Evolutionary conservation across 257 asterid species (phyloP).

Genomic region (Cinchona pubescens): DNA sequence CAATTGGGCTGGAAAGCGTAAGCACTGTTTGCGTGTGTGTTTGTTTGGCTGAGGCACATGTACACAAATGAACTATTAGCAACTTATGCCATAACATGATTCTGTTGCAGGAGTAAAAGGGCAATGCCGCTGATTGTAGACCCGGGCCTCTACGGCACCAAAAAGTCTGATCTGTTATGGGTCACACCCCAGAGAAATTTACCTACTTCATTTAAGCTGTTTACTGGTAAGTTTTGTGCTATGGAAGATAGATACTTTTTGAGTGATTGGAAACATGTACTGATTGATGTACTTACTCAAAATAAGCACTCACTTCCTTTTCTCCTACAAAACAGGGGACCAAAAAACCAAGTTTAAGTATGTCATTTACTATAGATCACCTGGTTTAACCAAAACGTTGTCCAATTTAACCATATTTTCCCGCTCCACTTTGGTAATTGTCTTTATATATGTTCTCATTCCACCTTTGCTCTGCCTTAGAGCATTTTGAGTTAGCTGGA

Average conservation of each 20-base stretch:
- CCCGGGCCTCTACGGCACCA: conserved; percentile 47
- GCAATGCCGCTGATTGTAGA: conserved; percentile 52
- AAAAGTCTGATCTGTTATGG: conserved; percentile 41
- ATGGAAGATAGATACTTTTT: neutral
- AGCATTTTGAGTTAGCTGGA: neutral
- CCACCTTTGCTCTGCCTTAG: neutral
- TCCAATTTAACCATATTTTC: neutral
- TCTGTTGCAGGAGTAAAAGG: conserved; percentile 35
- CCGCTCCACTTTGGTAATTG: neutral
- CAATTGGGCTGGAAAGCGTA: conserved; percentile 52
- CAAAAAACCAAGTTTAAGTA: too few relatives aligned
- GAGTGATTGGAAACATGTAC: neutral
- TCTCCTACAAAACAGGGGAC: neutral
- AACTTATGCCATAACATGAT: neutral
- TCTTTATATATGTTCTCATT: neutral
- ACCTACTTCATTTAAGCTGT: conserved; percentile 59
- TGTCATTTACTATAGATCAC: neutral
- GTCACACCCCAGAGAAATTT: conserved; percentile 37
- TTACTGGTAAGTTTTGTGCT: conserved; percentile 63
- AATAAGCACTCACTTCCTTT: neutral
- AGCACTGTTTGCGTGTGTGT: conserved; percentile 20
- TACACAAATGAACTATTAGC: neutral
- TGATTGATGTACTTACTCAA: neutral
- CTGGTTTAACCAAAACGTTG: neutral
- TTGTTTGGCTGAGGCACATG: neutral